Evolutionary conservation across 352 stramenopile genomes (phyloP).

Genomic region (Pythium volutum): DNA sequence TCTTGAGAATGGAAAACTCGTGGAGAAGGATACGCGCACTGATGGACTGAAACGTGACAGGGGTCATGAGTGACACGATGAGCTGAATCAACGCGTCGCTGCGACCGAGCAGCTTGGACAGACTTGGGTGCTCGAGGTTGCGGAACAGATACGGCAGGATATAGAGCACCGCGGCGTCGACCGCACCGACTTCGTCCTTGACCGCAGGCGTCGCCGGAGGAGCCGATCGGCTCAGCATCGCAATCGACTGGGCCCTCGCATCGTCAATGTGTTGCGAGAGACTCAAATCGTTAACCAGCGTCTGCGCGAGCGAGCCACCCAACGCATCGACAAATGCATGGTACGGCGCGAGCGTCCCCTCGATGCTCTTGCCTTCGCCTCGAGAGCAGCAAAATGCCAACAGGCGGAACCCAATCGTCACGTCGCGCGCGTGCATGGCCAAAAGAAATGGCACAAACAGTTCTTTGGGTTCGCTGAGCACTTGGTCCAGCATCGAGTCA

Average conservation of each 20-base stretch:
- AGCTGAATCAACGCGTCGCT: constrained; percentile 70
- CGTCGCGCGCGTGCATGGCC: constrained; percentile 71
- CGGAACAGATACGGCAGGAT: constrained; percentile 69
- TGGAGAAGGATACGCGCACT: constrained; percentile 63
- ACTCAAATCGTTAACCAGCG: constrained; percentile 65
- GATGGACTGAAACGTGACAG: constrained; percentile 52
- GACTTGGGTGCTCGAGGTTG: constrained; percentile 57
- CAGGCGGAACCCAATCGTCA: constrained; percentile 70
- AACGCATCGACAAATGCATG: constrained; percentile 57
- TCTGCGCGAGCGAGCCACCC: constrained; percentile 42
- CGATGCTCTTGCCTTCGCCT: constrained; percentile 43
- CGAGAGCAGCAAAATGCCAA: constrained; percentile 75
- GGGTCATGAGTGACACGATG: constrained; percentile 58
- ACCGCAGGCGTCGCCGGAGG: constrained; percentile 1
- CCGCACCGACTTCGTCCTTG: constrained; percentile 61
- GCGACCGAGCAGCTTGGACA: constrained; percentile 57
- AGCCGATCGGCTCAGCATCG: constrained; percentile 41
- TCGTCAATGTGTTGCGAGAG: constrained; percentile 81
- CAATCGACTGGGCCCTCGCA: constrained; percentile 55
- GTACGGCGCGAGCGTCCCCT: constrained; percentile 61
- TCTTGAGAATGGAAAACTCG: constrained; percentile 73
- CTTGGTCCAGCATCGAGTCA: constrained; percentile 80
- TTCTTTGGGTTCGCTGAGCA: constrained; percentile 62
- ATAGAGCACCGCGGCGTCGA: constrained; percentile 53
- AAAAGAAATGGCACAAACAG: constrained; percentile 79